A percentile compares a stretch with the other conserved stretches of the same genome.
phyloP scores from a whole-genome alignment of 2,329 filamentous ascomycete species.

The Fusarium subglutinans region DNA sequence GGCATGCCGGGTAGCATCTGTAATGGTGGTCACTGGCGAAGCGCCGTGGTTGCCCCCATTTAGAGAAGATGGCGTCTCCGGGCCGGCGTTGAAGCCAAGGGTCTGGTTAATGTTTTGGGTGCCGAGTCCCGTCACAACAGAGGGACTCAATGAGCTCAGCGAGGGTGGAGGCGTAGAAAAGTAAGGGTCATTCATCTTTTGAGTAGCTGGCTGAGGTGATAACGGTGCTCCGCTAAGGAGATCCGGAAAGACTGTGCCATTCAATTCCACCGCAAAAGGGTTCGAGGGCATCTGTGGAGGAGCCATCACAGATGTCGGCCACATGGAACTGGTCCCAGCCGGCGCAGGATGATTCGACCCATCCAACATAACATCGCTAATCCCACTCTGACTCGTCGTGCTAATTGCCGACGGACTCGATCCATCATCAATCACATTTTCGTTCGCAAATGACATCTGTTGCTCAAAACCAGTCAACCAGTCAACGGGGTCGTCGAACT shows the following conservation, averaged over 20 bases:
- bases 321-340: constrained; percentile 67
- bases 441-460: constrained; percentile 77
- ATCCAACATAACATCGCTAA: constrained; percentile 92
- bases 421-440: constrained; percentile 88
- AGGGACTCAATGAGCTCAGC: constrained; percentile 77
- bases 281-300: constrained; percentile 74
- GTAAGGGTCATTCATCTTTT: constrained; percentile 77
- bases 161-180: constrained; percentile 82
- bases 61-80: constrained; percentile 78
- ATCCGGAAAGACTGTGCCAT: constrained; percentile 79
- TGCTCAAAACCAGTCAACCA: constrained; percentile 86
- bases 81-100: constrained; percentile 70
- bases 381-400: constrained; percentile 89
- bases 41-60: constrained; percentile 69
- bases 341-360: constrained; percentile 73
- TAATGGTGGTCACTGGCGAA: constrained; percentile 70
- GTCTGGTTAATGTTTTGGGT: constrained; percentile 71
- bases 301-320: constrained; percentile 75
- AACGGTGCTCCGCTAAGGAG: constrained; percentile 76
- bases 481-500: constrained; percentile 81
- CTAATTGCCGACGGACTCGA: constrained; percentile 97
- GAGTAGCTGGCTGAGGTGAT: constrained; percentile 78
- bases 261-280: constrained; percentile 79
- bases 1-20: constrained; percentile 70
- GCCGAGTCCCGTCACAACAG: constrained; percentile 72